Evolutionary conservation across 1,139 yeast genomes (phyloP).

Genomic region (Spencermartinsiella ligniputridi): DNA sequence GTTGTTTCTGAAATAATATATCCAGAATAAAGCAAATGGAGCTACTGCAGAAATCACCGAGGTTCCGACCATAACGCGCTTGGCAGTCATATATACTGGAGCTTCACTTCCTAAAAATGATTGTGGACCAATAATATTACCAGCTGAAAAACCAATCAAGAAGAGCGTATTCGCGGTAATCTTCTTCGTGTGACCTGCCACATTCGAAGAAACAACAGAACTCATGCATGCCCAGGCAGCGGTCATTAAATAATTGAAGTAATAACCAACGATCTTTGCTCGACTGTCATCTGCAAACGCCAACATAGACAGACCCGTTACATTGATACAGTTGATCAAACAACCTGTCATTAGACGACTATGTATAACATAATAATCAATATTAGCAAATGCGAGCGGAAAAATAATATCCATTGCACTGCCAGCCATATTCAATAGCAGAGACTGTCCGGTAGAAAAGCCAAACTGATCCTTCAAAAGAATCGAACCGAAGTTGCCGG

Average conservation of each 20-base stretch:
- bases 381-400: conserved; percentile 8
- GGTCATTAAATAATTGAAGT: conserved; percentile 7
- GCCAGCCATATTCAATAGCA: conserved; percentile 12
- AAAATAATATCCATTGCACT: conserved; percentile 12
- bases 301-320: conserved; percentile 9
- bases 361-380: conserved; percentile 6
- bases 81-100: conserved; percentile 40
- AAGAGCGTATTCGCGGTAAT: conserved; percentile 55
- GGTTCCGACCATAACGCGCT: conserved; percentile 8
- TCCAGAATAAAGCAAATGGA: conserved; percentile 3
- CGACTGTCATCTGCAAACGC: conserved; percentile 8
- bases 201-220: conserved; percentile 38
- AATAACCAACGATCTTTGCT: conserved; percentile 12
- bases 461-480: conserved; percentile 14
- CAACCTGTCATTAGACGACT: conserved; percentile 10
- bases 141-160: conserved; percentile 61
- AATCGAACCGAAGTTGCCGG: conserved; percentile 16
- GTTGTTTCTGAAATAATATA: conserved; percentile 8
- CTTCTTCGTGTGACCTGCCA: conserved; percentile 70
- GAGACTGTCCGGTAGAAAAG: conserved; percentile 10
- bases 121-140: conserved; percentile 67
- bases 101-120: conserved; percentile 51
- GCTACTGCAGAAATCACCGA: conserved; percentile 4
- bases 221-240: conserved; percentile 10
- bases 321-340: conserved; percentile 5